Base-by-base conservation (phyloP, 163 green algal species). In the Prototheca wickerhamii region DNA sequence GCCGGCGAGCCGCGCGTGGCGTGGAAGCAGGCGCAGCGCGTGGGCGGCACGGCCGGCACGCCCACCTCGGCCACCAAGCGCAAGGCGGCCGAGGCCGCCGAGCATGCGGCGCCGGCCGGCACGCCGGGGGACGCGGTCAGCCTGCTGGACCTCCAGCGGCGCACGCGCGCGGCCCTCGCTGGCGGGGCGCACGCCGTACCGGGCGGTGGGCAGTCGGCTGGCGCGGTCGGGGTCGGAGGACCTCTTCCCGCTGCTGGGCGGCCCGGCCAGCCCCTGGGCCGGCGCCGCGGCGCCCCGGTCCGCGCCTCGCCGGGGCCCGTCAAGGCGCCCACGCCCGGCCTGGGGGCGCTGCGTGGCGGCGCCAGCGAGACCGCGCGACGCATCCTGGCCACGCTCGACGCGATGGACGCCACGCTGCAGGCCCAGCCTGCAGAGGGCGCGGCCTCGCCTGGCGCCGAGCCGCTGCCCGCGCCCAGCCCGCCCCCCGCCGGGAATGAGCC, bases 371-470 rank as follows among this genome's bases (percentile, higher is more conserved):
- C 73, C 4, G 73, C 73, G 12, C 54, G 73, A 28, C 63, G 68
- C 44, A 80, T 80, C 57, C 64, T 80, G 26, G 68, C 54, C 32
- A 76, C 68, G 10, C 61, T 80, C 21, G 64, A 80, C n/a, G 44
- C 58, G 12, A 33, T 80, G 46, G 68, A 79, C 53, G 53, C 46
- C 46, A 54, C 15, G 5, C 46, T 54, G 46, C n/a, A n/a, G n/a
- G 20, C 23, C 49, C 49, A 10, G 49, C 34, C 67, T 30, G 52
- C 43, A 29, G 53, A 57, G 53, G 60, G 60, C 7, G 52, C 37
- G 6, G 50, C 40, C 40, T 28, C 34, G 18, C 25, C 49, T 1
- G 52, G 35, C 3, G 26, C 0, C 3, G 42, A 21, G 23, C 12
- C 49, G 7, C 49, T 28, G 49, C 49, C 12, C 49, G 23, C 49